Percentiles rank a stretch among this genome's conserved stretches.
phyloP scores from a whole-genome alignment of 2,329 filamentous ascomycete genomes.

The Teratosphaeria viscida region DNA sequence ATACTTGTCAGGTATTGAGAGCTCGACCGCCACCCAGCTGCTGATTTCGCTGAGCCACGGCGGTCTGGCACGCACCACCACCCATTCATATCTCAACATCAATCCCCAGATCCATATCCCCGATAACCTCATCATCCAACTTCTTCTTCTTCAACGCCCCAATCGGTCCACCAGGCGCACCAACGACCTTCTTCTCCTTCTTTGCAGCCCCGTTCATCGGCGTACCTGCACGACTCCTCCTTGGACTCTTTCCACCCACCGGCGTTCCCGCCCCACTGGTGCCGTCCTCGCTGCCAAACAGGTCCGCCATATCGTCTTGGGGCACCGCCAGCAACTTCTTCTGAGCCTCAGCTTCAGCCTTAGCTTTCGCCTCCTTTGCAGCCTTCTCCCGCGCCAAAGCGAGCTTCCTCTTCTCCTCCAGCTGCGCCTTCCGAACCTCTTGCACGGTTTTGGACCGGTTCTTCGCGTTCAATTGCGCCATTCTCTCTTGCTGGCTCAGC shows the following conservation, averaged over 20 bases:
- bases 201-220: slow-evolving; percentile 15
- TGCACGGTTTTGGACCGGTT: slow-evolving; percentile 81
- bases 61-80: background rate
- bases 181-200: slow-evolving; percentile 43
- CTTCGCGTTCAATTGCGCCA: slow-evolving; percentile 71
- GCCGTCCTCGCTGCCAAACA: slow-evolving; percentile 32
- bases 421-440: slow-evolving; percentile 78
- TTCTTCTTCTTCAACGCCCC: slow-evolving; percentile 47
- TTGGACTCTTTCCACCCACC: slow-evolving; percentile 33
- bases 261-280: slow-evolving; percentile 39
- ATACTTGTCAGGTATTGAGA: too few relatives aligned
- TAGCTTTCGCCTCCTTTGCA: slow-evolving; percentile 41
- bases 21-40: too few relatives aligned
- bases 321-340: slow-evolving; percentile 29
- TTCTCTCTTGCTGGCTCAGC: slow-evolving; percentile 48
- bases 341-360: slow-evolving; percentile 42
- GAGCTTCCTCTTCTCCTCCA: slow-evolving; percentile 53
- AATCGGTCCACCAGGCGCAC: slow-evolving; percentile 7
- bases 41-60: too few relatives aligned
- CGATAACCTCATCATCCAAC: slow-evolving; percentile 89
- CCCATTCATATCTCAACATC: slow-evolving; percentile 66
- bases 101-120: slow-evolving; percentile 76
- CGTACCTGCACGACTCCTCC: slow-evolving; percentile 31
- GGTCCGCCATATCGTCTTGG: slow-evolving; percentile 35
- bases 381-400: slow-evolving; percentile 41